Evolutionary conservation across 1,284 basidiomycete genomes (phyloP).

Genomic region (Trametes pubescens): DNA sequence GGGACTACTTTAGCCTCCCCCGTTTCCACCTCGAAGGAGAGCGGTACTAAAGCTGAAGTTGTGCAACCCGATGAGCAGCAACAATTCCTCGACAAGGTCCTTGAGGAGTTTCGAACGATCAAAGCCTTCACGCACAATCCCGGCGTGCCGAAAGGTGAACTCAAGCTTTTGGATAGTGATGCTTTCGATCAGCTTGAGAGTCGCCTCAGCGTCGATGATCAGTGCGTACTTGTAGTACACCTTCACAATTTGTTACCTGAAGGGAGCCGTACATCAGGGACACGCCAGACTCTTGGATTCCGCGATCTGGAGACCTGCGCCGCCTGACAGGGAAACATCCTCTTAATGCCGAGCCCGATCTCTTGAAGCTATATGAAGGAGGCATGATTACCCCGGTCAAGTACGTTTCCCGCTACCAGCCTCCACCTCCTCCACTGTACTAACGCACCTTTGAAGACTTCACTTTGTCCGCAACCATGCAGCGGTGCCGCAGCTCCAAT

Average conservation of each 20-base stretch:
- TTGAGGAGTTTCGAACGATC: constrained; percentile 29
- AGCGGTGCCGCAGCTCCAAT: constrained; percentile 33
- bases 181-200: constrained; percentile 34
- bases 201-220: constrained; percentile 33
- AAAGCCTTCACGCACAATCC: constrained; percentile 29
- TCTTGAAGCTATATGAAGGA: constrained; percentile 29
- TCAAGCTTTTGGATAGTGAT: constrained; percentile 33
- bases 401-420: constrained; percentile 3
- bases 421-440: not conserved
- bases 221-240: constrained; percentile 25
- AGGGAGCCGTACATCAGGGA: constrained; percentile 7
- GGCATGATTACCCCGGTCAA: constrained; percentile 38
- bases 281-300: constrained; percentile 38
- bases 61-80: constrained; percentile 5
- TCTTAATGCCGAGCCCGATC: constrained; percentile 36
- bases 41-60: not conserved
- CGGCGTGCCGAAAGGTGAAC: constrained; percentile 24
- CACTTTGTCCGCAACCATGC: constrained; percentile 40
- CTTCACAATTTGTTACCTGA: not conserved
- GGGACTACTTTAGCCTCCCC: constrained; percentile 1
- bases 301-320: constrained; percentile 35
- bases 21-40: not conserved
- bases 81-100: constrained; percentile 12
- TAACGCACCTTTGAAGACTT: constrained; percentile 17
- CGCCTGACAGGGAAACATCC: constrained; percentile 37